Base-by-base conservation (phyloP, 2,329 filamentous ascomycete species). In the Geosmithia flava region DNA sequence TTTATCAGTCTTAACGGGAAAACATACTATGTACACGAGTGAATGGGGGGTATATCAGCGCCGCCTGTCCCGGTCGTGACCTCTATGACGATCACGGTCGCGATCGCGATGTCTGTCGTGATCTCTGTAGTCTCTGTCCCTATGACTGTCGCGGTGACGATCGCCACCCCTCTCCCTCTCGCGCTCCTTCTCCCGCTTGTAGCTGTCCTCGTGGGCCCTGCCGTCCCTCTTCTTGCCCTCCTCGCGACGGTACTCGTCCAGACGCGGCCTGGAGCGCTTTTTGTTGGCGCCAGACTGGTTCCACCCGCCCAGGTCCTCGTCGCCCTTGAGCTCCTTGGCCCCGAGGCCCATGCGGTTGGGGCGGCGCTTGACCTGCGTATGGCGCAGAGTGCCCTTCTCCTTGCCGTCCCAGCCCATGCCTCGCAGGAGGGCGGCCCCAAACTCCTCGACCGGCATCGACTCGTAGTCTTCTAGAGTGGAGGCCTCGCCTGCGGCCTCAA, bases 321-420 rank as follows among this genome's bases (percentile, higher is more conserved):
- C 76, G 39, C 75, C 79, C 44, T 85, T 80, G 16, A 88, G 75
- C 58, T 88, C 81, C 59, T 91, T 95, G 11, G 90, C 90, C 3
- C 91, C 93, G 7, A 97, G 83, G 0, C 93, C 93, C 10, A 97
- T 71, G 49, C 94, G 75, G 50, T 88, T 88, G 16, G 88, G 83
- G 46, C 90, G 78, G 47, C 81, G 75, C 59, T 85, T 83, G 52
- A 79, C 82, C 37, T 81, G 72, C 54, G 85, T 85, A 3, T 68
- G 62, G 6, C 68, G 62, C 44, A 66, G 72, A 3, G 70, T 63
- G 2, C 72, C 74, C 44, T 71, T 67, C 52, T 74, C 69, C 48
- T 80, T 76, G 63, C 67, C 83, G 70, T 96, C 89, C 90, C 91
- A 96, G 8, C 93, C 93, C 86, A 97, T 96, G 10, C 90, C 89